A percentile compares a stretch with the other conserved stretches of the same genome.
phyloP scores from a whole-genome alignment of 75 land plant species.

The Selaginella tamariscina region DNA sequence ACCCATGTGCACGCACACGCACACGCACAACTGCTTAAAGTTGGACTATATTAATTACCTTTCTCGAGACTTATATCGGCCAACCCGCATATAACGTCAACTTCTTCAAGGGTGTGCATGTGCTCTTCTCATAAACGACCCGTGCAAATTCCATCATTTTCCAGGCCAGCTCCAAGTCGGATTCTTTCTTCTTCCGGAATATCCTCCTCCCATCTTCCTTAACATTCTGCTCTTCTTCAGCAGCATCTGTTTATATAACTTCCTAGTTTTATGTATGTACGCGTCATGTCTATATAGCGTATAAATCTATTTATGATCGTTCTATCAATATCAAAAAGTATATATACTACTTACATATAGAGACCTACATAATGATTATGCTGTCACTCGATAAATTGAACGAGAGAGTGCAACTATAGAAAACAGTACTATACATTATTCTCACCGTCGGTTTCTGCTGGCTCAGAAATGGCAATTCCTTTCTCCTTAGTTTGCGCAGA shows the following conservation, averaged over 20 bases:
- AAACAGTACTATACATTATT: background rate
- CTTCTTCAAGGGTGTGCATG: conserved; percentile 51
- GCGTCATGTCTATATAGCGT: conserved; percentile 6
- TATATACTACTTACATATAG: too few relatives aligned
- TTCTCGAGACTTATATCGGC: conserved; percentile 87
- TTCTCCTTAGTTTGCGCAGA: background rate
- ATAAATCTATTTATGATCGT: too few relatives aligned
- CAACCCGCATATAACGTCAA: conserved; percentile 73
- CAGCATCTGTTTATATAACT: conserved; percentile 1
- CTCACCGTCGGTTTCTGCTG: background rate
- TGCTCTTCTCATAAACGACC: conserved; percentile 65
- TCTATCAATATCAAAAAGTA: too few relatives aligned
- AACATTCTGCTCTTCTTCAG: conserved; percentile 25
- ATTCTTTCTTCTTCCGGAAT: conserved; percentile 68
- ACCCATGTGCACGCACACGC: too few relatives aligned
- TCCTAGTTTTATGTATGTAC: conserved; percentile 24
- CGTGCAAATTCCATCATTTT: conserved; percentile 92
- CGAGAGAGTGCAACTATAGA: too few relatives aligned
- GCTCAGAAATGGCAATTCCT: background rate
- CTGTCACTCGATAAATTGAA: too few relatives aligned
- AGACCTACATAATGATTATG: too few relatives aligned
- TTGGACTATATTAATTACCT: too few relatives aligned
- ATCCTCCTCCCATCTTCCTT: conserved; percentile 19
- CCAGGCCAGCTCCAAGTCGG: conserved; percentile 87
- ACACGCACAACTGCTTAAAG: too few relatives aligned